These are phyloP conservation scores for Peniophora sp. DNA, from an alignment of 1,284 basidiomycete genomes.

Conservation along the genomic window DNA sequence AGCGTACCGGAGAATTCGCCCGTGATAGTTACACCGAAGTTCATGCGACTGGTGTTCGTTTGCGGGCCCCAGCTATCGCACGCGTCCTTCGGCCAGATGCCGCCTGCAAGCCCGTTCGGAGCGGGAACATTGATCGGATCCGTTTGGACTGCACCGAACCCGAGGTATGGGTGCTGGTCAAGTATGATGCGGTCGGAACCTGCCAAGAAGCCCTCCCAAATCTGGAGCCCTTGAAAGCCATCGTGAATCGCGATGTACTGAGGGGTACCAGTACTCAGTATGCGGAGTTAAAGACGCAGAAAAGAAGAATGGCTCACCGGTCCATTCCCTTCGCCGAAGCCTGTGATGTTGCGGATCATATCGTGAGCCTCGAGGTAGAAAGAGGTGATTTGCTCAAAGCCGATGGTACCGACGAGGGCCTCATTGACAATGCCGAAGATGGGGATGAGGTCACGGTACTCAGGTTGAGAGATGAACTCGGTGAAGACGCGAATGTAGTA, in stretches of 20 bases:
- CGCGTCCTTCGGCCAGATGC: slow-evolving; percentile 20
- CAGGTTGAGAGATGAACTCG: slow-evolving; percentile 52
- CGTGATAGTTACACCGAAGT: slow-evolving; percentile 40
- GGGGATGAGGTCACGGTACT: slow-evolving; percentile 43
- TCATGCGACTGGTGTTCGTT: slow-evolving; percentile 38
- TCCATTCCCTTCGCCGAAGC: slow-evolving; percentile 46
- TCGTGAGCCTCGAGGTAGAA: slow-evolving; percentile 43
- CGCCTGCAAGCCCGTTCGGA: slow-evolving; percentile 23
- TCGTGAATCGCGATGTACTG: slow-evolving; percentile 44
- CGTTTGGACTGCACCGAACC: slow-evolving; percentile 26
- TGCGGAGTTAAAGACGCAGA: neutral
- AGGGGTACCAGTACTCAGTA: no score
- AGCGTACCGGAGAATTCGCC: slow-evolving; percentile 37
- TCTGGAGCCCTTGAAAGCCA: slow-evolving; percentile 24
- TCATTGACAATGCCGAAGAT: slow-evolving; percentile 38
- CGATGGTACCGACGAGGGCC: slow-evolving; percentile 29
- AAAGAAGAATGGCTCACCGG: slow-evolving; percentile 18
- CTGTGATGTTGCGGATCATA: slow-evolving; percentile 48
- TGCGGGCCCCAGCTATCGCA: slow-evolving; percentile 44
- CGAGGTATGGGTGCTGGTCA: slow-evolving; percentile 42
- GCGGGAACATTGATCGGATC: slow-evolving; percentile 24
- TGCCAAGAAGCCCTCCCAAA: slow-evolving; percentile 43
- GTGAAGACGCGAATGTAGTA: slow-evolving; percentile 49
- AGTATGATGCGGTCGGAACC: slow-evolving; percentile 49
- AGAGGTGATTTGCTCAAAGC: slow-evolving; percentile 23